Percentiles rank a stretch among this genome's conserved stretches.
These are phyloP conservation scores for Lizonia empirigonia DNA, from an alignment of 2,329 filamentous ascomycete genomes.

Conservation along the genomic window DNA sequence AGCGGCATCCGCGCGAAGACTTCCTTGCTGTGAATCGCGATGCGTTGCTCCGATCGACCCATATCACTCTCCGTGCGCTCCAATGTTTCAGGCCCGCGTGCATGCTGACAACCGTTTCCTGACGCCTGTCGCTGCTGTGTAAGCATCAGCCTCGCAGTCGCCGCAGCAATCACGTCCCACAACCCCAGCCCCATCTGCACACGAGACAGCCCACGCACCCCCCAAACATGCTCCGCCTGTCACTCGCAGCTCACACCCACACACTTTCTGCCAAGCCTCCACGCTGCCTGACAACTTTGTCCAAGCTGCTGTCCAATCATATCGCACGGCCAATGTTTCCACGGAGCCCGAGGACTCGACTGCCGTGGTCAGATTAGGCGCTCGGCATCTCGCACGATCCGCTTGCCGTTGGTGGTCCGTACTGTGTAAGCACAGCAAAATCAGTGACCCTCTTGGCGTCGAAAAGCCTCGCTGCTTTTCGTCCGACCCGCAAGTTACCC, in stretches of 20 bases:
- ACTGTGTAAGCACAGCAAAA: not conserved
- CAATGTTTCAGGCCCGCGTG: constrained; percentile 9
- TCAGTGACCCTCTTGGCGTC: constrained; percentile 9
- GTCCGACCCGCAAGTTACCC: constrained; percentile 13
- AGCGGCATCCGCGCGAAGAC: constrained; percentile 8
- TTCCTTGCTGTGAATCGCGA: constrained; percentile 7
- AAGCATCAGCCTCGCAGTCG: constrained; percentile 24
- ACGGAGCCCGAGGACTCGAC: constrained; percentile 14
- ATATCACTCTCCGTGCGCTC: constrained; percentile 11
- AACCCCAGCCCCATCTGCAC: constrained; percentile 14
- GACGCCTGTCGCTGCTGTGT: constrained; percentile 7
- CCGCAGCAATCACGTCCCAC: constrained; percentile 30
- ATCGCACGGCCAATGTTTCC: not conserved
- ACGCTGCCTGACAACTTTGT: constrained; percentile 3
- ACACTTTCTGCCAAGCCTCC: constrained; percentile 5
- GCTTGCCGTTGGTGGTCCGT: constrained; percentile 13
- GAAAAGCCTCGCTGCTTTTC: constrained; percentile 14
- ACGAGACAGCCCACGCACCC: constrained; percentile 8
- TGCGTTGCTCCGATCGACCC: not conserved
- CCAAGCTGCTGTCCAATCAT: constrained; percentile 18
- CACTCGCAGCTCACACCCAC: constrained; percentile 13
- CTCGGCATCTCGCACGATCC: constrained; percentile 32
- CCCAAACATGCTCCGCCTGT: not conserved
- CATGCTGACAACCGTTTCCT: constrained; percentile 9
- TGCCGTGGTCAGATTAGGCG: constrained; percentile 24